phyloP scores from a whole-genome alignment of 129 eudicot species.

The Sambucus nigra region DNA sequence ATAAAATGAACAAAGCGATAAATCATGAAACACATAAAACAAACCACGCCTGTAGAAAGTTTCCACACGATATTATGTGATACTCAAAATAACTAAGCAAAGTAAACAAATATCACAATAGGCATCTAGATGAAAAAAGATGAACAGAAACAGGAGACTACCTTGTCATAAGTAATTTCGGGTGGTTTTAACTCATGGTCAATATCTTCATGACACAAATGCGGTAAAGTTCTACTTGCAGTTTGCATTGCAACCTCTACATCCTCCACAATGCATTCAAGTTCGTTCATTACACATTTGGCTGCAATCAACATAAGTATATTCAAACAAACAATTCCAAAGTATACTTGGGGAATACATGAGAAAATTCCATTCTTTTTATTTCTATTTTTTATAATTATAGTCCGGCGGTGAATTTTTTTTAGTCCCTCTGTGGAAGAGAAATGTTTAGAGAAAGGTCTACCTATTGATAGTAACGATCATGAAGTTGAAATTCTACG shows the following conservation, averaged over 20 bases:
- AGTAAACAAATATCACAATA: background rate
- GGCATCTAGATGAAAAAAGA: background rate
- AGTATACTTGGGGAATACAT: too few relatives aligned
- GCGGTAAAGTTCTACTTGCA: slow-evolving; percentile 13
- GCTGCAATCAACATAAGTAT: slow-evolving; percentile 28
- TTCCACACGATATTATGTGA: too few relatives aligned
- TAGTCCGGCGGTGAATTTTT: background rate
- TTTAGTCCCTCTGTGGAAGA: background rate
- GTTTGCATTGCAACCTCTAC: slow-evolving; percentile 25
- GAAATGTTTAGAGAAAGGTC: too few relatives aligned
- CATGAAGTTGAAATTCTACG: too few relatives aligned
- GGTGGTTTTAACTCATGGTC: slow-evolving; percentile 10
- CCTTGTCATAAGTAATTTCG: slow-evolving; percentile 20
- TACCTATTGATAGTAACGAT: too few relatives aligned
- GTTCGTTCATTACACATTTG: slow-evolving; percentile 41
- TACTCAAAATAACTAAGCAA: too few relatives aligned
- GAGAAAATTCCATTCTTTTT: background rate
- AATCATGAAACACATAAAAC: too few relatives aligned
- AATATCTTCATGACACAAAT: slow-evolving; percentile 16
- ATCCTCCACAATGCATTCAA: slow-evolving; percentile 45
- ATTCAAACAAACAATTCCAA: slow-evolving; percentile 7
- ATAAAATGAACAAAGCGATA: too few relatives aligned
- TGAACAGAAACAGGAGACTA: slow-evolving; percentile 16
- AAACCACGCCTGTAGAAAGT: too few relatives aligned
- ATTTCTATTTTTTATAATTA: too few relatives aligned